Percentiles rank a stretch among this genome's conserved stretches.
These are phyloP conservation scores for Onygenales sp. DNA, from an alignment of 2,329 filamentous ascomycete species.

Conservation along the genomic window DNA sequence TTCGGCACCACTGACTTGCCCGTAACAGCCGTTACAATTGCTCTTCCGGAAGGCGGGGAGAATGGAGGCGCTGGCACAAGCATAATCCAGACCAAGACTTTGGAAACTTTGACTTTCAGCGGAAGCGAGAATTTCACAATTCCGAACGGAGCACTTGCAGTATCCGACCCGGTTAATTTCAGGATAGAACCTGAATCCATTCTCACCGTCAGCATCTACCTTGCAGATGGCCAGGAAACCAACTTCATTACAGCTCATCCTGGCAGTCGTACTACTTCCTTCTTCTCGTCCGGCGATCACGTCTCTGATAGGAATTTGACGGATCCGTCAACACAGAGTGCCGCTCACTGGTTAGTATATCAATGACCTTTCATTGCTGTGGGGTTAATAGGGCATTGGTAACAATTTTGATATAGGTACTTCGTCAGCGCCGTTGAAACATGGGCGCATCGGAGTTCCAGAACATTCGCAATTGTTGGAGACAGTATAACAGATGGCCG, in stretches of 20 bases:
- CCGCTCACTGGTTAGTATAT: slow-evolving; percentile 33
- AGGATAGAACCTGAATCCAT: slow-evolving; percentile 41
- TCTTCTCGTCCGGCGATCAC: slow-evolving; percentile 50
- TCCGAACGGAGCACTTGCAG: slow-evolving; percentile 47
- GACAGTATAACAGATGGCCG: slow-evolving; percentile 59
- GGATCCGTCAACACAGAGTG: slow-evolving; percentile 23
- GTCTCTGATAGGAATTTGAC: slow-evolving; percentile 40
- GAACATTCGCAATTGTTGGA: slow-evolving; percentile 47
- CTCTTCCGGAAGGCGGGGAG: slow-evolving; percentile 35
- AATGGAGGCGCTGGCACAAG: slow-evolving; percentile 46
- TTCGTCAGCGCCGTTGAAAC: slow-evolving; percentile 51
- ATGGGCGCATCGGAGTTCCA: slow-evolving; percentile 34
- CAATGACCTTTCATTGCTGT: neutral
- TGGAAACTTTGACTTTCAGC: slow-evolving; percentile 50
- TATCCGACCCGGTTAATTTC: slow-evolving; percentile 54
- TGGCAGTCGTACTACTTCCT: slow-evolving; percentile 54
- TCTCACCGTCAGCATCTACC: slow-evolving; percentile 51
- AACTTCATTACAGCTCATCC: slow-evolving; percentile 55
- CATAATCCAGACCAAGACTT: slow-evolving; percentile 42
- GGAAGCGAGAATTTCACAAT: slow-evolving; percentile 42
- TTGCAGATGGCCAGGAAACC: slow-evolving; percentile 46
- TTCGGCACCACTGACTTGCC: slow-evolving; percentile 53
- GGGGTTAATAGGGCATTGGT: neutral
- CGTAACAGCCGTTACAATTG: slow-evolving; percentile 50
- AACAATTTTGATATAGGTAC: slow-evolving; percentile 36